Base-by-base conservation (phyloP, 177 flowering plant genomes). In the Vitis hybrid region DNA sequence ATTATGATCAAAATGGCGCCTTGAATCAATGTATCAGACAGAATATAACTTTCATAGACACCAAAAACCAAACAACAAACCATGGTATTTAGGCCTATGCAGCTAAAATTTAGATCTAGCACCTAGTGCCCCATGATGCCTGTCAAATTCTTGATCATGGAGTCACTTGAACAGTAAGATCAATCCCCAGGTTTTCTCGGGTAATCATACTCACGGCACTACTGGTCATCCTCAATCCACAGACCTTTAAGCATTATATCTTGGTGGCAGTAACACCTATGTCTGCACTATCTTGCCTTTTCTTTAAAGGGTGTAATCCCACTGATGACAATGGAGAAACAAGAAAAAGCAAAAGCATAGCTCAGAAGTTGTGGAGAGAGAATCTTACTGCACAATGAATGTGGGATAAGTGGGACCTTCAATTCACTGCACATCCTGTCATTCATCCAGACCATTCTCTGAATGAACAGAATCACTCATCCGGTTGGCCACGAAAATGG, bases 291-390 rank as follows among this genome's bases (percentile, higher is more conserved):
- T 32, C 46, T 59, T 30, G 48, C 66, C 46, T 71, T 55, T 41
- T 15, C 62, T 63, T 58, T 51, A 6, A 17, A 70, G 64, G 56
- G 59, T 63, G 48, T 13, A 21, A 10, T n/a, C 53, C 72, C 58
- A 53, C 60, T 59, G 46, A 65, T 14, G 74, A 35, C 50, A 62
- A 32, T 62, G 50, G 30, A 35, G 51, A 35, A 32, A 62, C 17
- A 62, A 62, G 50, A 41, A 57, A 60, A 58, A 65, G 67, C 61
- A 71, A 64, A 71, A 71, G 64, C 51, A 49, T 35, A 14, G n/a
- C 10, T 54, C 17, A 8, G 21, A 48, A 27, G 27, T 35, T 46
- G 32, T 13, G 21, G n/a, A 56, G 20, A 48, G 35, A 59, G 67
- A 70, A 56, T 62, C 66, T 70, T 53, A 63, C n/a, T 66, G 32